Percentiles rank a stretch among this genome's conserved stretches.
phyloP scores from a whole-genome alignment of 2,329 filamentous ascomycete species.

The Monosporascus ibericus region DNA sequence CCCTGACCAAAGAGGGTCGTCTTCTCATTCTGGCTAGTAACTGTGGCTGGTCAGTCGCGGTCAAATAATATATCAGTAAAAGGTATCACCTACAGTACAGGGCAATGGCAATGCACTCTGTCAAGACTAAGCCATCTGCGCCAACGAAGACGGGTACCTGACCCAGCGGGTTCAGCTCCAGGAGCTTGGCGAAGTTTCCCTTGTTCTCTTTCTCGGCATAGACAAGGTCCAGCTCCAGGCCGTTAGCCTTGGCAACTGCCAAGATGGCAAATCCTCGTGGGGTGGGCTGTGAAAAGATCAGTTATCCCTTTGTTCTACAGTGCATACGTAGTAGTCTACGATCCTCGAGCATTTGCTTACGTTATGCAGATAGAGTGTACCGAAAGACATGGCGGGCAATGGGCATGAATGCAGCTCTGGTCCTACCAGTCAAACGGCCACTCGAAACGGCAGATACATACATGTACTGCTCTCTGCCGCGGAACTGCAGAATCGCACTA shows the following conservation, averaged over 20 bases:
- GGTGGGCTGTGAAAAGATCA: slow-evolving; percentile 3
- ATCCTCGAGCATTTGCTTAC: background rate
- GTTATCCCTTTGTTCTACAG: background rate
- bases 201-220: slow-evolving; percentile 1
- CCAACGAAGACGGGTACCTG: slow-evolving; percentile 8
- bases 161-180: slow-evolving; percentile 7
- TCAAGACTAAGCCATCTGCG: slow-evolving; percentile 9
- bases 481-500: no score
- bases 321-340: no score
- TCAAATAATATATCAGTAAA: background rate
- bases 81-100: slow-evolving; percentile 7
- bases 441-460: no score
- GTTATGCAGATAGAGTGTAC: slow-evolving; percentile 4
- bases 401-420: no score
- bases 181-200: slow-evolving; percentile 2
- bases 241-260: slow-evolving; percentile 6
- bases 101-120: slow-evolving; percentile 10
- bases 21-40: slow-evolving; percentile 5
- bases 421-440: no score
- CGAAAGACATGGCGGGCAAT: slow-evolving; percentile 2
- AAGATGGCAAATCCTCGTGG: slow-evolving; percentile 7
- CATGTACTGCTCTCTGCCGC: no score
- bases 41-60: background rate
- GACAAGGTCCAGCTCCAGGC: slow-evolving; percentile 5
- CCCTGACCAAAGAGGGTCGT: slow-evolving; percentile 7